A percentile compares a stretch with the other conserved stretches of the same genome.
Evolutionary conservation across 768 basidiomycete species (phyloP).

Genomic region (Lactarius indigo): DNA sequence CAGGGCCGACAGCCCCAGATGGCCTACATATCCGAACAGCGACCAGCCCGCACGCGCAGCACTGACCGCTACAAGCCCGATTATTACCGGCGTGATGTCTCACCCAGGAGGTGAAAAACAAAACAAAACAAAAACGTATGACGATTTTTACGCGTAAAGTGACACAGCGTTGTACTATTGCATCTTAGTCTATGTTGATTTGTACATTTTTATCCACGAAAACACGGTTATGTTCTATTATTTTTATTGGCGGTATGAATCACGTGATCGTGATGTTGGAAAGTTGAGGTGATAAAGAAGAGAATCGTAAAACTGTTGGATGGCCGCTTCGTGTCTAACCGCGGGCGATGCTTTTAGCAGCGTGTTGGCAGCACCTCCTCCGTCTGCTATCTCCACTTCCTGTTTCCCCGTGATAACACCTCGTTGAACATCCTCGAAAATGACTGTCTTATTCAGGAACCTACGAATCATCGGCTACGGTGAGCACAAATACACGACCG

Average conservation of each 20-base stretch:
- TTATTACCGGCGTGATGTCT: conserved; percentile 35
- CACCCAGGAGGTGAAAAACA: conserved; percentile 31
- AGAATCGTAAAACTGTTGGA: neutral
- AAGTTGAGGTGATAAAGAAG: neutral
- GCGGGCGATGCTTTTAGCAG: conserved; percentile 11
- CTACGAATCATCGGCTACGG: conserved; percentile 34
- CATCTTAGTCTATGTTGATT: neutral
- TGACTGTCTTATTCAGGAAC: conserved; percentile 36
- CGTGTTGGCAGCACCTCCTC: conserved; percentile 22
- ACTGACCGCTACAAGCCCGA: conserved; percentile 29
- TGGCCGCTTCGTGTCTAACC: conserved; percentile 15
- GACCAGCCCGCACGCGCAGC: conserved; percentile 13
- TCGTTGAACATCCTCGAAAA: conserved; percentile 20
- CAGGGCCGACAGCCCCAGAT: conserved; percentile 23
- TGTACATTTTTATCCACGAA: neutral
- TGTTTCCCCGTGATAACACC: neutral
- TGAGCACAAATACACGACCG: conserved; percentile 19
- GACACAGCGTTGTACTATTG: conserved; percentile 9
- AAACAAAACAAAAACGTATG: neutral
- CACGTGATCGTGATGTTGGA: conserved; percentile 18
- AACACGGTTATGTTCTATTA: neutral
- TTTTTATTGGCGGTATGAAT: neutral
- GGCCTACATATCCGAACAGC: conserved; percentile 16
- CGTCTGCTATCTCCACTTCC: conserved; percentile 4
- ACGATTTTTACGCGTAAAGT: conserved; percentile 5